Evolutionary conservation across 2,329 filamentous ascomycete genomes (phyloP).

Genomic region (Ophiostoma montium): DNA sequence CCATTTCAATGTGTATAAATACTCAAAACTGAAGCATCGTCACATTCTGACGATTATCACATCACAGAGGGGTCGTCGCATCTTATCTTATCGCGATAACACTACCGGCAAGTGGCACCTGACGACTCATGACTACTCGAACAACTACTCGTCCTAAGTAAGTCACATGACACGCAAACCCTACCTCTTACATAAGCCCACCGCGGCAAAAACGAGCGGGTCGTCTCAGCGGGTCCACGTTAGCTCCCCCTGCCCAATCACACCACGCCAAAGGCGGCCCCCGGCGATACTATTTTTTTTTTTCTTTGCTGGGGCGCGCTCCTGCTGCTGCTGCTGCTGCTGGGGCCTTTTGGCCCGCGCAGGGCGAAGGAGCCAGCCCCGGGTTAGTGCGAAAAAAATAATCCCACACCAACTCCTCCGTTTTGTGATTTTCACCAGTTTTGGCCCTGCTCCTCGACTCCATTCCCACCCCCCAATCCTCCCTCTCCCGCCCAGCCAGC

Average conservation of each 20-base stretch:
- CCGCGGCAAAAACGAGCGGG: not conserved
- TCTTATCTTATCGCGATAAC: conserved; percentile 2
- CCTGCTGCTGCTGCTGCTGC: not conserved
- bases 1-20: conserved; percentile 38
- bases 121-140: too few species aligned
- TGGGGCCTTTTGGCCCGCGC: not conserved
- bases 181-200: conserved; percentile 1
- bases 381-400: not conserved
- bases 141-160: too few species aligned
- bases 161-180: too few species aligned
- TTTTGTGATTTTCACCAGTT: conserved; percentile 1
- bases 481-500: not conserved
- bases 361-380: not conserved
- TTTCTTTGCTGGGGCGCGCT: too few species aligned
- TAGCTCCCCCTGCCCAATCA: not conserved
- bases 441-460: not conserved
- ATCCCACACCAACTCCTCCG: conserved; percentile 1
- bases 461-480: not conserved
- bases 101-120: conserved; percentile 2
- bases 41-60: too few species aligned
- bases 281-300: not conserved
- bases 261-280: not conserved
- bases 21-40: not conserved
- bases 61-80: not conserved
- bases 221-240: not conserved